Evolutionary conservation across 164 flowering plant genomes (phyloP).

Genomic region (Tetracentron sinense): DNA sequence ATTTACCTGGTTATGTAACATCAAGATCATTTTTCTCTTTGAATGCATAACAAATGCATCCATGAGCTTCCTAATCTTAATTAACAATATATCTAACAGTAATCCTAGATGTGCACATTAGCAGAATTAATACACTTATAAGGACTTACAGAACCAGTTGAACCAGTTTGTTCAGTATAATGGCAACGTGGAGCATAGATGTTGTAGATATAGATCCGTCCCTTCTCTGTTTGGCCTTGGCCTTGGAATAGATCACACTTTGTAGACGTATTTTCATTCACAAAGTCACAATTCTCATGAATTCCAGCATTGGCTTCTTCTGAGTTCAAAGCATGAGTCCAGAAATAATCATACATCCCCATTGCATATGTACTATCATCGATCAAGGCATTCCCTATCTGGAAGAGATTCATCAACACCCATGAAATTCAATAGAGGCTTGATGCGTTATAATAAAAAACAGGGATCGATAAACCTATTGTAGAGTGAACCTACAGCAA

Average conservation of each 20-base stretch:
- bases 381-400: constrained; percentile 49
- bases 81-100: no score
- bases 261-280: background rate
- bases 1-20: background rate
- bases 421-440: background rate
- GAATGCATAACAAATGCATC: background rate
- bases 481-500: constrained; percentile 16
- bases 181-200: constrained; percentile 45
- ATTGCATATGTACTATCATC: constrained; percentile 19
- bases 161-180: background rate
- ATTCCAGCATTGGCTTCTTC: constrained; percentile 30
- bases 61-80: no score
- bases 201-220: constrained; percentile 27
- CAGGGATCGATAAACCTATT: background rate
- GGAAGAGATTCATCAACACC: background rate
- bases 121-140: no score
- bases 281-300: constrained; percentile 23
- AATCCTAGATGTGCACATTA: no score
- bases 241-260: background rate
- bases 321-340: constrained; percentile 42
- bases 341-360: constrained; percentile 31
- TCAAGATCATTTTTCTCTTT: background rate
- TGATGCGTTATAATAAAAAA: background rate
- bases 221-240: constrained; percentile 3
- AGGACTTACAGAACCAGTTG: constrained; percentile 27